Base-by-base conservation (phyloP, 1,284 basidiomycete species). In the Boletus subluridellus region DNA sequence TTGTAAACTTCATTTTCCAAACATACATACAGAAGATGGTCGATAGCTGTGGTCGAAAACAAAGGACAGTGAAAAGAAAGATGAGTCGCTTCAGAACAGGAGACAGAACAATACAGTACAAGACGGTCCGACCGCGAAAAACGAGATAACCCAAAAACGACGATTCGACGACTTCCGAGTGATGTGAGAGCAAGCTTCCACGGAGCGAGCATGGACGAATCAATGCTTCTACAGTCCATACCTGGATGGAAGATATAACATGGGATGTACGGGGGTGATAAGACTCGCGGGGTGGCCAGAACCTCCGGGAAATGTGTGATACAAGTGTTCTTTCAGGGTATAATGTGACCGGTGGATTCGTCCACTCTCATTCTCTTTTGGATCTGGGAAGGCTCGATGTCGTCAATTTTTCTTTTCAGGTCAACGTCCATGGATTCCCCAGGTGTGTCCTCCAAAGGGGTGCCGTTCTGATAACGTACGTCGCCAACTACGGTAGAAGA, bases 331-430 rank as follows among this genome's bases (percentile, higher is more conserved):
- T 59, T 64, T 72, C 73, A 72, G 65, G 70, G 71, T 74, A 72
- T 72, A 60, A 66, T 24, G 49, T 61, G 62, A 45, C 61, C 63
- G 3, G 61, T 61, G 55, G 68, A 62, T 61, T 71, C 71, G 52
- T 73, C 72, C 50, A 74, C 73, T 52, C 74, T 67, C 69, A 76
- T 72, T 66, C 74, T 73, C 74, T 73, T 76, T 73, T 73, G 74
- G 55, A 67, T 66, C 41, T 73, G 70, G 47, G 60, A 58, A 55
- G 66, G 51, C 32, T 74, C 74, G 41, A 70, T 55, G 49, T 75
- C 74, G 51, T 72, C 71, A 9, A 70, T 74, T 65, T 76, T 73
- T 68, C 74, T 65, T 63, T 76, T 76, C 63, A 76, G 52, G 55
- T 74, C 74, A 30, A 65, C 37, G 24, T 76, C 72, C 61, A 71